A percentile compares a stretch with the other conserved stretches of the same genome.
Evolutionary conservation across 1,284 basidiomycete genomes (phyloP).

Genomic region (Pyrrhoderma lamaoense): DNA sequence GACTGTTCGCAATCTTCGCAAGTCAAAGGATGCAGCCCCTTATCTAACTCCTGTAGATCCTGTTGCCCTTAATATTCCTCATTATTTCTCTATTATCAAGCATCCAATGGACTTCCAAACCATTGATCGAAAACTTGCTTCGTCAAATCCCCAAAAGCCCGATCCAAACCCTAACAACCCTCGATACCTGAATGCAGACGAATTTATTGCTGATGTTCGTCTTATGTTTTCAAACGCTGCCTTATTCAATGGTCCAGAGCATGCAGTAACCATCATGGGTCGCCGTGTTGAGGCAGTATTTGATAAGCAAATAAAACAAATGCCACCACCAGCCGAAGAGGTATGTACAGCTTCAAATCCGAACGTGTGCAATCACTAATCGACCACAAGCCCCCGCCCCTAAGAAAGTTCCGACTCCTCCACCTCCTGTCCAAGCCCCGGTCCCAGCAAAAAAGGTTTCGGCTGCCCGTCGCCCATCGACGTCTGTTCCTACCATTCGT

Average conservation of each 20-base stretch:
- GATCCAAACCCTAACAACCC: constrained; percentile 63
- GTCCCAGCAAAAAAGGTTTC: constrained; percentile 39
- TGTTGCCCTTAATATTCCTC: constrained; percentile 85
- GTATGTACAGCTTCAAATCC: constrained; percentile 38
- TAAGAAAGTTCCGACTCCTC: constrained; percentile 28
- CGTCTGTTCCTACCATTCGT: constrained; percentile 71
- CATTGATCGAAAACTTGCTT: constrained; percentile 79
- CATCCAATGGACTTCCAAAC: constrained; percentile 96
- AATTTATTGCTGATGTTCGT: constrained; percentile 78
- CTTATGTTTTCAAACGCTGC: constrained; percentile 85
- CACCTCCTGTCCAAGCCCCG: constrained; percentile 29
- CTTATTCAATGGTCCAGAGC: constrained; percentile 90
- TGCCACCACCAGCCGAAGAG: constrained; percentile 65
- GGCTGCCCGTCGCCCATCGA: constrained; percentile 58
- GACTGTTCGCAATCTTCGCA: constrained; percentile 80
- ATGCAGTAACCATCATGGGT: constrained; percentile 73
- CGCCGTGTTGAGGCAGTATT: constrained; percentile 79
- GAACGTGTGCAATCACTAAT: constrained; percentile 15
- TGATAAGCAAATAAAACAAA: constrained; percentile 81
- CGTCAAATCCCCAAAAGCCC: constrained; percentile 73
- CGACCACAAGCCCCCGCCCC: constrained; percentile 38
- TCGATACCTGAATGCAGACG: constrained; percentile 65
- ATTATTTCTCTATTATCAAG: constrained; percentile 84
- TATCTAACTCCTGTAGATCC: constrained; percentile 90
- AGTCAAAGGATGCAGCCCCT: constrained; percentile 74